Evolutionary conservation across 2,329 filamentous ascomycete species (phyloP).

Genomic region (Triangularia verruculosa): DNA sequence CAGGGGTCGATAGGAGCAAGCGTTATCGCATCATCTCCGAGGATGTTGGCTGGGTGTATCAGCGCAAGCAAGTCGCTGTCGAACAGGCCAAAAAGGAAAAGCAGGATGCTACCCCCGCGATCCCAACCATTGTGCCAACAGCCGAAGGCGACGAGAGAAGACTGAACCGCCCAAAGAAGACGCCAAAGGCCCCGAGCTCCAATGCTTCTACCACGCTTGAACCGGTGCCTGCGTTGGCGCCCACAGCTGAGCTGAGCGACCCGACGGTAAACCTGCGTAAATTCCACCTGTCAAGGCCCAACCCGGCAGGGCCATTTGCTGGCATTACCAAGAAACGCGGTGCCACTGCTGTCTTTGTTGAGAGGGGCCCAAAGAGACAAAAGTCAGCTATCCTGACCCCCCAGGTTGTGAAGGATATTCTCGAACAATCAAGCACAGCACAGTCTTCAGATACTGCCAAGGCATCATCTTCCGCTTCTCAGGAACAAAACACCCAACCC

Average conservation of each 20-base stretch:
- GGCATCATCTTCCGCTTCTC: background rate
- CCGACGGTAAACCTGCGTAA: conserved; percentile 21
- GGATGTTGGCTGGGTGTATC: conserved; percentile 52
- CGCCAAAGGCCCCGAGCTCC: conserved; percentile 16
- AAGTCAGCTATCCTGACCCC: conserved; percentile 12
- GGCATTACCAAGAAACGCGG: conserved; percentile 26
- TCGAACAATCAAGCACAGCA: conserved; percentile 10
- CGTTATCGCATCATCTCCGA: conserved; percentile 44
- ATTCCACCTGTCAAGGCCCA: conserved; percentile 27
- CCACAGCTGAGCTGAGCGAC: background rate
- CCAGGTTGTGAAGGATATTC: conserved; percentile 10
- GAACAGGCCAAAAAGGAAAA: conserved; percentile 27
- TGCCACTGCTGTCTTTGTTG: conserved; percentile 27
- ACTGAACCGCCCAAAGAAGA: conserved; percentile 22
- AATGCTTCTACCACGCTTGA: conserved; percentile 7
- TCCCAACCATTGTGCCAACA: conserved; percentile 50
- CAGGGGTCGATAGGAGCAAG: conserved; percentile 55
- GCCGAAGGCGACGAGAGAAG: conserved; percentile 37
- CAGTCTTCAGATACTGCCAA: background rate
- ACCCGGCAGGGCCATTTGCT: conserved; percentile 16
- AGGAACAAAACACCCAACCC: conserved; percentile 3
- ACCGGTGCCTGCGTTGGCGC: background rate
- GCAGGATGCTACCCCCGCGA: conserved; percentile 23
- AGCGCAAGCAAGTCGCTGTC: conserved; percentile 43
- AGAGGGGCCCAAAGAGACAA: conserved; percentile 27